Percentiles rank a stretch among this genome's conserved stretches.
Evolutionary conservation across 1,139 yeast genomes (phyloP).

Genomic region (Spathaspora sp.): DNA sequence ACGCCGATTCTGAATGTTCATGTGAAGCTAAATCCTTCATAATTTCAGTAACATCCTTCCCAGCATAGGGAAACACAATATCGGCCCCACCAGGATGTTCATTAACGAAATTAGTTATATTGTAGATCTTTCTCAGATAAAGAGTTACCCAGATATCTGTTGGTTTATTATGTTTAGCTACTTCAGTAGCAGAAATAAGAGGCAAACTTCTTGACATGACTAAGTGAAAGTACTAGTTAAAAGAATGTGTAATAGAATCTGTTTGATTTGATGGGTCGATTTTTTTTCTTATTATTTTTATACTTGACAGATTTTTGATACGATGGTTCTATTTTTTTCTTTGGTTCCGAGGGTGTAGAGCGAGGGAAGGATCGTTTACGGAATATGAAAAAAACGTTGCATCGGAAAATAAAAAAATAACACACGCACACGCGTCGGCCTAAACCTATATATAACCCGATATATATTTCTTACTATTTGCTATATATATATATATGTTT

Average conservation of each 20-base stretch:
- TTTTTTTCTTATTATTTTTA: background rate
- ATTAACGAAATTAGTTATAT: constrained; percentile 73
- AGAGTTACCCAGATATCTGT: constrained; percentile 78
- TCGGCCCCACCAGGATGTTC: constrained; percentile 92
- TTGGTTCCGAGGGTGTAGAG: background rate
- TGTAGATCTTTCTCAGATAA: constrained; percentile 70
- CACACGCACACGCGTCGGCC: too few species aligned
- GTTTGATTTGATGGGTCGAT: background rate
- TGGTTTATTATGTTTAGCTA: constrained; percentile 50
- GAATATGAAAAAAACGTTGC: background rate
- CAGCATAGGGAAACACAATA: constrained; percentile 71
- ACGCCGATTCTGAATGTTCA: constrained; percentile 81
- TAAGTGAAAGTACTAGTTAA: too few species aligned
- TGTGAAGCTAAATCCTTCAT: constrained; percentile 71
- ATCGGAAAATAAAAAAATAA: too few species aligned
- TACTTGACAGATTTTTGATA: background rate
- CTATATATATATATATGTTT: background rate
- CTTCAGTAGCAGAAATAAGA: constrained; percentile 35
- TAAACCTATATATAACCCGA: background rate
- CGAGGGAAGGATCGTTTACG: too few species aligned
- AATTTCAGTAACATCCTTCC: constrained; percentile 77
- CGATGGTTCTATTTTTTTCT: background rate
- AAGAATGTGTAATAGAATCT: background rate
- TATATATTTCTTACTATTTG: background rate
- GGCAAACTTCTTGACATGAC: constrained; percentile 33